These are phyloP conservation scores for Nectriaceae sp. DNA, from an alignment of 2,329 filamentous ascomycete species.

Conservation along the genomic window DNA sequence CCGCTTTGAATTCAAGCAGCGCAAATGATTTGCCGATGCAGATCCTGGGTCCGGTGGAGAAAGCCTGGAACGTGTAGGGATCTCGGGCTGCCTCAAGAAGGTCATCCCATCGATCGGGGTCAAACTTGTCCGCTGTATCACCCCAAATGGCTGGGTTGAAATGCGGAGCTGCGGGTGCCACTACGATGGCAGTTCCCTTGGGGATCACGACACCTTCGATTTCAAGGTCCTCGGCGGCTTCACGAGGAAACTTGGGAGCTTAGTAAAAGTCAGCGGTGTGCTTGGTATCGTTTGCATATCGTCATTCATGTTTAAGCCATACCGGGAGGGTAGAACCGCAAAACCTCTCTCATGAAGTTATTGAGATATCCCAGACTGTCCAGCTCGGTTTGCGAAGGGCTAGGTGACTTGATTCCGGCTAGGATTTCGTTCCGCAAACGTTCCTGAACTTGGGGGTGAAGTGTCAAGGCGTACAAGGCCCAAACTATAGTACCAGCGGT, in stretches of 20 bases:
- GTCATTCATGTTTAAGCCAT: neutral
- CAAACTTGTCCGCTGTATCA: neutral
- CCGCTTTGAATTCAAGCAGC: neutral
- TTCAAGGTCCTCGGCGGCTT: neutral
- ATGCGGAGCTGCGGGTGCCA: neutral
- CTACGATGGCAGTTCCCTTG: neutral
- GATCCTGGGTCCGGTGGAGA: neutral
- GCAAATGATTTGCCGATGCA: neutral
- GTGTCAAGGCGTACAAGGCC: no score
- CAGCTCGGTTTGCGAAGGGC: no score
- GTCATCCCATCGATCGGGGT: slow-evolving; percentile 1
- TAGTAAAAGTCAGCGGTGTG: neutral
- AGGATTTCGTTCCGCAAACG: no score
- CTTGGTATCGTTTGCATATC: neutral
- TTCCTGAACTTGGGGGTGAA: no score
- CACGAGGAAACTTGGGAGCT: neutral
- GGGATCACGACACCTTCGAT: neutral
- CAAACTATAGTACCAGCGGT: no score
- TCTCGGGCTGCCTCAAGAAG: neutral
- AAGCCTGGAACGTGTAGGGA: neutral
- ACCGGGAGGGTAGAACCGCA: neutral
- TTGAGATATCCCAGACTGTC: no score
- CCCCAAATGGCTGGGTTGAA: neutral
- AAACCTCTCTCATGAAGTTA: neutral
- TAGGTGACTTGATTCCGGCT: no score